A percentile compares a stretch with the other conserved stretches of the same genome.
These are phyloP conservation scores for Calycina marina DNA, from an alignment of 2,329 filamentous ascomycete species.

Conservation along the genomic window DNA sequence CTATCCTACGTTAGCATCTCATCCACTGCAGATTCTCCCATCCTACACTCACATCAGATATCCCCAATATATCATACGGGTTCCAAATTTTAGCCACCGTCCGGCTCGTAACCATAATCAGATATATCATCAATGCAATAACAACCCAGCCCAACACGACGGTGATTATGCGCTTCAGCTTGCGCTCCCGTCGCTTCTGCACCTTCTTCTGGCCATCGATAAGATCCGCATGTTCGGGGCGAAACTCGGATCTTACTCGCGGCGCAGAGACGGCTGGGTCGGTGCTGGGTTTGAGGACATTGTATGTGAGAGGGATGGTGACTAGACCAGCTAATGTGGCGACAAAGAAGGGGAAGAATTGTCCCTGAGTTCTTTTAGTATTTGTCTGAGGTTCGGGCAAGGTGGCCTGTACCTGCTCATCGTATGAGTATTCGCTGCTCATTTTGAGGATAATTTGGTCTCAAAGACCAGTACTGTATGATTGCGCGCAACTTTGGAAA, in stretches of 20 bases:
- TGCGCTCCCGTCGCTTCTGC: constrained; percentile 80
- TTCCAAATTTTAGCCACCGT: constrained; percentile 76
- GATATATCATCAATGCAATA: constrained; percentile 83
- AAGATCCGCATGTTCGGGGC: constrained; percentile 67
- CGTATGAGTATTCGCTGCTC: constrained; percentile 77
- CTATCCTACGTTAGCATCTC: constrained; percentile 31
- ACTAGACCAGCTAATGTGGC: constrained; percentile 78
- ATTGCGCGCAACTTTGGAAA: constrained; percentile 14
- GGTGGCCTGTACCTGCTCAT: constrained; percentile 55
- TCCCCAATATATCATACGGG: constrained; percentile 84
- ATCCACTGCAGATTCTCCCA: too few relatives aligned
- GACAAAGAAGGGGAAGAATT: constrained; percentile 99
- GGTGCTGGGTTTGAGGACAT: constrained; percentile 63
- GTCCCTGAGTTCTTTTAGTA: constrained; percentile 40
- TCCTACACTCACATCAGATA: constrained; percentile 56
- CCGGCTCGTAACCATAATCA: constrained; percentile 67
- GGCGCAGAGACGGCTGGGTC: constrained; percentile 68
- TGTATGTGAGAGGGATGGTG: constrained; percentile 82
- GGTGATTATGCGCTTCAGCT: constrained; percentile 68
- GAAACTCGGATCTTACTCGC: constrained; percentile 69
- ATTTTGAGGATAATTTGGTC: constrained; percentile 18
- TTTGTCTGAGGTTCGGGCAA: neutral
- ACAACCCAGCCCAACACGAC: constrained; percentile 65
- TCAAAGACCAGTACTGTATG: constrained; percentile 10
- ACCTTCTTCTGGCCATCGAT: constrained; percentile 71